Base-by-base conservation (phyloP, 257 asterid genomes). In the Hygrophila difformis region DNA sequence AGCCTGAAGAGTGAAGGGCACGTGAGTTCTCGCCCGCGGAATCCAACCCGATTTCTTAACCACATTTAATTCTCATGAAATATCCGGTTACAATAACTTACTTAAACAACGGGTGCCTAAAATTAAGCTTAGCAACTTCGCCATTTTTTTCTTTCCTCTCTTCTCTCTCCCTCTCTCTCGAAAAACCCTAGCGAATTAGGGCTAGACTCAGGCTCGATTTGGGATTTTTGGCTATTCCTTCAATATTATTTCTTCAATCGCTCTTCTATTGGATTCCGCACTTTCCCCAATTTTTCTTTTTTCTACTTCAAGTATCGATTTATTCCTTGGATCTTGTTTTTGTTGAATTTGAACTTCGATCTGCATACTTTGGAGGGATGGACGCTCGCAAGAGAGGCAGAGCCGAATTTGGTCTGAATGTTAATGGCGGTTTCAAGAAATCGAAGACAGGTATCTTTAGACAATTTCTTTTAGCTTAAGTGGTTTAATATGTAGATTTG, bases 361-460 rank as follows among this genome's bases (percentile, higher is more conserved):
- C n/a, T n/a, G n/a, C n/a, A n/a, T n/a, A n/a, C 59, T 44, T 33
- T 33, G 37, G 37, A 33, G 37, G 12, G 12, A 75, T 75, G 84
- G 79, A 72, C 49, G 48, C 59, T 41, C 78, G 79, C 54, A 75
- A 71, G 64, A 71, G 83, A 67, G 73, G 71, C 39, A 41, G 76
- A 51, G 61, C 49, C 22, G 79, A 67, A 13, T 66, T 66, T 9
- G 37, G 37, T 5, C 8, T 26, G 31, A 26, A 33, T 23, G 39
- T 51, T 2, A 75, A 71, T 49, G 94, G 93, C 15, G 81, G 75
- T 24, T 53, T 76, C 55, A 87, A 87, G 87, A 87, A 71, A 69
- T 21, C 68, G 29, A 87, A 62, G 67, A 45, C 82, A 80, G 97
- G 97, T 87, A n/a, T n/a, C n/a, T n/a, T n/a, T n/a, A n/a, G n/a